Base-by-base conservation (phyloP, 495 filamentous ascomycete species). In the Penicillium lagena region DNA sequence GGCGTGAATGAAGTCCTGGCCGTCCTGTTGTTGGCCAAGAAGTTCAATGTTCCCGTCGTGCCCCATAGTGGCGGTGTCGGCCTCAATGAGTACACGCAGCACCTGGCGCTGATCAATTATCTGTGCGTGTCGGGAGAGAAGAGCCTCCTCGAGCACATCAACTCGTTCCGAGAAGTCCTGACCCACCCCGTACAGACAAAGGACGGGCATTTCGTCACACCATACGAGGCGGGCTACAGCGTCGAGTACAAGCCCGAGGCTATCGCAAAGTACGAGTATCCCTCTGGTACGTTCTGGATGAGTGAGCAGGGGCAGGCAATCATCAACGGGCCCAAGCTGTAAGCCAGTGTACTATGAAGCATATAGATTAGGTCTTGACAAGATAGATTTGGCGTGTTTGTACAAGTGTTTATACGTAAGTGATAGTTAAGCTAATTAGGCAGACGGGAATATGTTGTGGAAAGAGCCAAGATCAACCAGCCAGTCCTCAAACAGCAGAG, bases 161-260 rank as follows among this genome's bases (percentile, higher is more conserved):
- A 95, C 51, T 86, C 93, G 59, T 64, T 96, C 58, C 90, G 95
- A 55, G 90, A 95, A 73, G 89, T 95, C 65, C 95, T 95, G 56
- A 67, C 86, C 57, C 73, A 95, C 59, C 90, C 90, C 6, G 72
- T 78, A 5, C 79, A 81, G 15, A 86, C 95, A 34, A 80, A 82
- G 61, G 82, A 90, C 55, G 90, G 90, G 3, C 93, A 87, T 62
- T 93, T 91, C 66, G 84, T 81, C 47, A 95, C 90, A 2, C 90
- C 90, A 0, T 82, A 64, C 53, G 80, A 86, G 56, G 76, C 89
- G 0, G 90, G 90, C 0, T 95, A 95, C 63, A 88, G 83, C 55
- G 89, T 93, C 0, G 87, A 95, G 79, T 95, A 95, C 89, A 89
- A 85, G 78, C 60, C 79, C 29, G 85, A 83, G 53, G 91, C 87